Conservation (phyloP, 1,284 basidiomycete genomes). For the Trametes pubescens region DNA sequence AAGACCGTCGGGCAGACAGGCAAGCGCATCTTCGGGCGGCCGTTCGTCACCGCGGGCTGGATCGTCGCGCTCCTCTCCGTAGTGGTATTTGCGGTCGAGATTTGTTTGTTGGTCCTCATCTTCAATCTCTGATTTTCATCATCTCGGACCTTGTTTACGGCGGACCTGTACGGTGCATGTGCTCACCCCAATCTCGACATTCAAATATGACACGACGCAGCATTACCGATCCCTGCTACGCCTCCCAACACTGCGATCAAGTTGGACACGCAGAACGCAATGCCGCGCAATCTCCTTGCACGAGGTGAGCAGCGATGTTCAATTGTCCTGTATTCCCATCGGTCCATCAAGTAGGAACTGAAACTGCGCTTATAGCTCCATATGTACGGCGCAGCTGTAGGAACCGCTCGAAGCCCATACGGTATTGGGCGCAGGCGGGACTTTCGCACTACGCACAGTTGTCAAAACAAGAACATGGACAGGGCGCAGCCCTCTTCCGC, state of each 20-base stretch:
- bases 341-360: too few relatives aligned
- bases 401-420: too few relatives aligned
- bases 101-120: conserved; percentile 66
- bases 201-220: neutral
- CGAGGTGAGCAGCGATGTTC: neutral
- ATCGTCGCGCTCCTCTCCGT: conserved; percentile 69
- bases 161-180: neutral
- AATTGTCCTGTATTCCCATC: too few relatives aligned
- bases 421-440: too few relatives aligned
- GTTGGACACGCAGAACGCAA: neutral
- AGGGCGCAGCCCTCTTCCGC: too few relatives aligned
- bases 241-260: neutral
- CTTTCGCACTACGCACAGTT: too few relatives aligned
- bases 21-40: conserved; percentile 71
- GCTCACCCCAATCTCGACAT: neutral
- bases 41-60: conserved; percentile 84
- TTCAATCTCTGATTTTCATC: conserved; percentile 24
- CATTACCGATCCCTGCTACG: neutral
- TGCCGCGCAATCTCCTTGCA: neutral
- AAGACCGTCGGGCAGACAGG: conserved; percentile 66
- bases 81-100: conserved; percentile 70
- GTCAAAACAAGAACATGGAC: too few relatives aligned
- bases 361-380: too few relatives aligned
- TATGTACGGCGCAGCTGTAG: too few relatives aligned
- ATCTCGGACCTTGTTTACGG: neutral